Base-by-base conservation (phyloP, 23 red algal species). In the Cyanidiococcus yangmingshanensis region DNA sequence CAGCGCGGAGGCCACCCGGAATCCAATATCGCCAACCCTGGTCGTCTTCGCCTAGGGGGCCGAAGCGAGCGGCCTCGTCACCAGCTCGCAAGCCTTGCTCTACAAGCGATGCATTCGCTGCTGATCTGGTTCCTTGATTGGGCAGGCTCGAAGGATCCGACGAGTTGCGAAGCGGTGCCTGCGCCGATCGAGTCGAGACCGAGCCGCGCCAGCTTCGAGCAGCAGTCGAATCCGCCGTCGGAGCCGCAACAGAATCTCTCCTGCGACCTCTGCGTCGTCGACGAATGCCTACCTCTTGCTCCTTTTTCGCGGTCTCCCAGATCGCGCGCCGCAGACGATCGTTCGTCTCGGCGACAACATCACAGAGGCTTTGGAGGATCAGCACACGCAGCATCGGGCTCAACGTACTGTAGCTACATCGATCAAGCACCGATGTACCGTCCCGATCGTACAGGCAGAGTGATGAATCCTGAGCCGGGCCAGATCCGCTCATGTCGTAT, bases 11-110 rank as follows among this genome's bases (percentile, higher is more conserved):
- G 32, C 63, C 63, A 3, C 63, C 63, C 3, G 63, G 63, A 25
- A 71, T 29, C 63, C 63, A 71, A 30, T 71, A 71, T 2, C 32
- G 63, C n/a, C 63, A 35, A 71, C 63, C 63, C 16, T 25, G 7
- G 27, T 25, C 63, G 63, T 71, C 63, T 71, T 71, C n/a, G 27
- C n/a, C 63, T 7, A 71, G 32, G 32, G 63, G 12, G 12, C 12
- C 63, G 7, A 71, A 3, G 3, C 63, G 63, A 25, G 32, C 27
- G 45, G 45, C 45, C 7, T 21, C 45, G 21, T 54, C 45, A 7
- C 45, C 45, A 54, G 12, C 12, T 71, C 32, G 63, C 7, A 17
- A 35, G 12, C 3, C 63, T 30, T 71, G n/a, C 16, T 71, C n/a
- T 3, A 2, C 3, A 29, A 29, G 7, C 7, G 32, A 29, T 29